These are phyloP conservation scores for Delonix regia DNA, from an alignment of 306 rosid species.

Conservation along the genomic window DNA sequence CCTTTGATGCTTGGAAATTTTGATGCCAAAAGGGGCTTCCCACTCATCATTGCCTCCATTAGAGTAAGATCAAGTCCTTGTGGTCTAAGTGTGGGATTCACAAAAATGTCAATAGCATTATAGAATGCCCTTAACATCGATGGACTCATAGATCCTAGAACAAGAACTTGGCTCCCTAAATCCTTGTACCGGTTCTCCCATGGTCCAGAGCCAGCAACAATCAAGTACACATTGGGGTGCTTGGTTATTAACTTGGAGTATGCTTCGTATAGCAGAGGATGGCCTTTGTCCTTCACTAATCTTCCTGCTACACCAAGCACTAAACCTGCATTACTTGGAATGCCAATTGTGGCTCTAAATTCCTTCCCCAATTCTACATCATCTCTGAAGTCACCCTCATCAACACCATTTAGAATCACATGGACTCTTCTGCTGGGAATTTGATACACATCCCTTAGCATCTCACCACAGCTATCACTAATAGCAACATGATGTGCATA, in stretches of 20 bases:
- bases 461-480: conserved; percentile 94
- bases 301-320: conserved; percentile 96
- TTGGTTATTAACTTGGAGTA: conserved; percentile 58
- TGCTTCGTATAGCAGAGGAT: conserved; percentile 87
- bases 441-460: conserved; percentile 87
- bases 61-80: conserved; percentile 94
- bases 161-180: conserved; percentile 72
- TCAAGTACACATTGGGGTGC: conserved; percentile 59
- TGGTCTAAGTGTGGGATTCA: conserved; percentile 89
- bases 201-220: conserved; percentile 94
- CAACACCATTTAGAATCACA: conserved; percentile 88
- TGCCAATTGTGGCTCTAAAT: conserved; percentile 60
- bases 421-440: conserved; percentile 79
- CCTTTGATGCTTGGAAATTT: conserved; percentile 93
- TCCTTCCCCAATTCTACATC: conserved; percentile 56
- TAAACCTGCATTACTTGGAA: conserved; percentile 68
- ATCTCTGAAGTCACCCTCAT: conserved; percentile 59
- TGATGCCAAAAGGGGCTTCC: conserved; percentile 85
- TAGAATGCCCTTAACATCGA: conserved; percentile 70
- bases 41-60: conserved; percentile 96
- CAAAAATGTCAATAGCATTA: conserved; percentile 79
- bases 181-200: conserved; percentile 82
- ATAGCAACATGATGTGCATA: conserved; percentile 88
- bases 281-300: conserved; percentile 92
- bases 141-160: conserved; percentile 82